Percentiles rank a stretch among this genome's conserved stretches.
Evolutionary conservation across 306 rosid species (phyloP).

Genomic region (Astragalus membranaceus): DNA sequence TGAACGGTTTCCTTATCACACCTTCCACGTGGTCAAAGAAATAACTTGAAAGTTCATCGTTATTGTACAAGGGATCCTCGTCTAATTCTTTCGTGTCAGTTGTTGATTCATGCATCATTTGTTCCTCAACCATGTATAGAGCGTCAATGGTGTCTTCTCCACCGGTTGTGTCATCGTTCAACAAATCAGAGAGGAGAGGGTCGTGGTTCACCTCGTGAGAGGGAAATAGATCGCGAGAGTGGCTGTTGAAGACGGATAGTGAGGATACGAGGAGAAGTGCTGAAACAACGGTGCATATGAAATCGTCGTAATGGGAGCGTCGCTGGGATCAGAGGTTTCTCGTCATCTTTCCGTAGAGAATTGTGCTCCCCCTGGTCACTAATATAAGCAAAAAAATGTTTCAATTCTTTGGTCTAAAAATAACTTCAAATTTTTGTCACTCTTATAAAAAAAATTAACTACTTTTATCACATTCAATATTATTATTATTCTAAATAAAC

Average conservation of each 20-base stretch:
- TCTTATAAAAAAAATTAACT: too few relatives aligned
- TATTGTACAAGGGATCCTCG: conserved; percentile 46
- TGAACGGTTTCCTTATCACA: conserved; percentile 50
- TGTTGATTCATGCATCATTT: too few relatives aligned
- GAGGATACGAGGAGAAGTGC: conserved; percentile 51
- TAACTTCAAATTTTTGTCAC: too few relatives aligned
- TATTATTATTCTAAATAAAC: too few relatives aligned
- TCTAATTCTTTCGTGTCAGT: conserved; percentile 44
- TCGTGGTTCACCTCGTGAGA: conserved; percentile 23
- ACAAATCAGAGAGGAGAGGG: conserved; percentile 47
- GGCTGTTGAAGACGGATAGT: conserved; percentile 45
- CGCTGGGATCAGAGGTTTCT: conserved; percentile 52
- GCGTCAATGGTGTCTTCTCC: conserved; percentile 72
- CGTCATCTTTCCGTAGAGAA: conserved; percentile 33
- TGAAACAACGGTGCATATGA: conserved; percentile 47
- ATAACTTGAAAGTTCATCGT: conserved; percentile 37
- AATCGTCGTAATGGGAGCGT: conserved; percentile 48
- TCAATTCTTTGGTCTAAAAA: too few relatives aligned
- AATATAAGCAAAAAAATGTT: too few relatives aligned
- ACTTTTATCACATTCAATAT: too few relatives aligned
- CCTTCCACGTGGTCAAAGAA: conserved; percentile 65
- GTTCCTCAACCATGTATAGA: conserved; percentile 49
- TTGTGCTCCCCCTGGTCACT: too few relatives aligned
- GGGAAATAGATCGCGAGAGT: background rate
- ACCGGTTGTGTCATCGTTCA: conserved; percentile 21